Evolutionary conservation across 805 yeast species (phyloP), one percentile per base, ranked within the genome.

Genomic region (Yarrowia sp.): DNA sequence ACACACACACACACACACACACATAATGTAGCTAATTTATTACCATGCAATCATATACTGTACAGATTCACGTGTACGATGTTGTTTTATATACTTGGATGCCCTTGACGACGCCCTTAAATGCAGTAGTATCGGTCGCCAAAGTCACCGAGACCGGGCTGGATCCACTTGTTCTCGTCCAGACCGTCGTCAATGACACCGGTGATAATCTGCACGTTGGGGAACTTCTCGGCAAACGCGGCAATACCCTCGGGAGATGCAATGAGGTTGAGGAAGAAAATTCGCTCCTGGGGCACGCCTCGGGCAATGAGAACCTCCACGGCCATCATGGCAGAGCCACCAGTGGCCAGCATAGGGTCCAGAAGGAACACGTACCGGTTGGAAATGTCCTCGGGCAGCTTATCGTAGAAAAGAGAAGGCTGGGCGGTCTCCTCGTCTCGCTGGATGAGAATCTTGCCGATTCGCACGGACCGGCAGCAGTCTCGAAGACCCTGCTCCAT

Each of bases 401-500:
- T 95, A 73, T 91, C 97, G 78, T 93, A 95, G 79, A 89, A 95
- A 67, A 95, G 81, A 77, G 92, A 91, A 50, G 99, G 98, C 73
- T 84, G 78, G 2, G 98, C 97, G 33, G 98, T 95, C 79, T 95
- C 99, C 80, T 95, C 99, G 76, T 95, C 98, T 79, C 99, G 86
- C 81, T 95, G 99, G 73, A 95, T 95, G 76, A 95, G 83, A 73
- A 95, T 94, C 82, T 95, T 95, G 66, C 99, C 99, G 70, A 95
- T 90, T 76, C 98, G 85, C 44, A 95, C 99, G 12, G 96, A 89
- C 72, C 99, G 85, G 78, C 98, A 92, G 79, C 99, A 94, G 77
- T 94, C 98, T 78, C 99, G 87, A 71, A 95, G 82, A 40, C 98
- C 99, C 83, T 92, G 96, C 79, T 95, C 99, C 99, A 95, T 95